Percentiles rank a stretch among this genome's conserved stretches.
These are phyloP conservation scores for Plasmodium gaboni DNA, from an alignment of 169 alveolate species.

Conservation along the genomic window DNA sequence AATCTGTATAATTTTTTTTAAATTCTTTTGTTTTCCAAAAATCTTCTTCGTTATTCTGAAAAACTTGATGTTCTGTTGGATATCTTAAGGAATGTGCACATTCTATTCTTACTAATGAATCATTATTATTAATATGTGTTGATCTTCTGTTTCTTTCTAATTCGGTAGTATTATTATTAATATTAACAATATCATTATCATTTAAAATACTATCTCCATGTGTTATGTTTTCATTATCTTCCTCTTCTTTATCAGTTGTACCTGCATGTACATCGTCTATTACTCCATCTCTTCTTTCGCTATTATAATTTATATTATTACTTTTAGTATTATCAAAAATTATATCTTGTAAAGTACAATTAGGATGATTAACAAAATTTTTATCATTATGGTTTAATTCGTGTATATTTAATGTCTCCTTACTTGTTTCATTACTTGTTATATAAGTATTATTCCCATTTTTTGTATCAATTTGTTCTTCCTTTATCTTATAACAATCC, in stretches of 20 bases:
- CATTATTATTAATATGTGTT: not conserved
- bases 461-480: not conserved
- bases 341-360: no score
- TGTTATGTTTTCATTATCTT: not conserved
- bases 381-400: no score
- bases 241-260: not conserved
- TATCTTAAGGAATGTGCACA: no score
- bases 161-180: not conserved
- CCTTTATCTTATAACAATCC: not conserved
- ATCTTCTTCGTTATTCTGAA: no score
- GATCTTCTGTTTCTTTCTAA: not conserved
- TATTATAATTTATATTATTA: not conserved
- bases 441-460: not conserved
- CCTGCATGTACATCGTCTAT: not conserved
- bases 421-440: no score
- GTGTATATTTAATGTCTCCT: no score
- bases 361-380: no score
- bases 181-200: not conserved
- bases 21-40: no score
- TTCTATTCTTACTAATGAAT: not conserved
- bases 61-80: no score
- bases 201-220: not conserved
- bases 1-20: not conserved
- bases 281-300: not conserved
- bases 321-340: not conserved